Base-by-base conservation (phyloP, 2,329 filamentous ascomycete species). In the Coniochaeta hoffmannii region DNA sequence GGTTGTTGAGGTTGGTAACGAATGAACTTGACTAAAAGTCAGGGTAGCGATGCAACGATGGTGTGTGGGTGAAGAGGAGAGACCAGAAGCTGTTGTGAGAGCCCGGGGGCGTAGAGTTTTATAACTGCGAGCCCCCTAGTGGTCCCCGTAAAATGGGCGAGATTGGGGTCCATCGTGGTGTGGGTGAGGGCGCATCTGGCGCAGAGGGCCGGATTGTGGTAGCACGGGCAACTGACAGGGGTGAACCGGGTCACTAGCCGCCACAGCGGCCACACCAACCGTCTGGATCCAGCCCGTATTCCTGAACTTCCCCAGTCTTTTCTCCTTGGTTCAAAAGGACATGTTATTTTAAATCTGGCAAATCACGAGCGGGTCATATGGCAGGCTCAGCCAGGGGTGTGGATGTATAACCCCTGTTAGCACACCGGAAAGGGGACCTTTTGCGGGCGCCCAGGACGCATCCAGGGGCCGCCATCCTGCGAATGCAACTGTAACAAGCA, bases 11-110 rank as follows among this genome's bases (percentile, higher is more conserved):
- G 65, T 64, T 64, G 62, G 63, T 71, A 81, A 81, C 76, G 79
- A 81, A 71, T 79, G 79, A 72, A 81, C 75, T 75, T 80, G 79
- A 82, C 79, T 78, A 65, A 73, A 76, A 78, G 77, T 78, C 77
- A 76, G 73, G 74, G 70, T 73, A 66, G 66, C 61, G 65, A 69
- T 68, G 61, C 63, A 75, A 69, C 65, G 74, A 73, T 63, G 64
- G 76, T 74, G 74, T 73, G 76, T 76, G 76, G 72, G 77, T 77
- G 73, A 76, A 66, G 73, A 73, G 30, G 66, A 61, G 61, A 61
- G 58, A 61, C 67, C 60, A 65, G 60, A 61, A 65, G 60, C 12
- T 8, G 7, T 28, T 24, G 19, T 59, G 62, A 69, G 66, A 68
- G 62, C 59, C 64, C 22, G 66, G 70, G 69, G 71, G 67, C 68